Percentiles rank a stretch among this genome's conserved stretches.
Conservation (phyloP, 768 basidiomycete species). For the Kwoniella sp. region DNA sequence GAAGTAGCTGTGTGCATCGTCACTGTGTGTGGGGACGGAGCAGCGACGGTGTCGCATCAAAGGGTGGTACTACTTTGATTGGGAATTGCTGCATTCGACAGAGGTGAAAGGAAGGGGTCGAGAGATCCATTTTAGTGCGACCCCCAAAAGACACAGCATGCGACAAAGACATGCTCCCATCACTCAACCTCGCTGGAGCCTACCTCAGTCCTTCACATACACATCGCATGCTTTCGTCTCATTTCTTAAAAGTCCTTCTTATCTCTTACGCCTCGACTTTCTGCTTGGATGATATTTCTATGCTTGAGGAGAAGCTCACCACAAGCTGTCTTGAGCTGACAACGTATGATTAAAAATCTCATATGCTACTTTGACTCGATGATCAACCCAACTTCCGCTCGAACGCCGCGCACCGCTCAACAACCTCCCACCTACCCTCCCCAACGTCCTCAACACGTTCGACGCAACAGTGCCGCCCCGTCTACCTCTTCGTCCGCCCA, state of each 20-base stretch:
- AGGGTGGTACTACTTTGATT: neutral
- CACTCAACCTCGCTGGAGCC: neutral
- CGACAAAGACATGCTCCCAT: neutral
- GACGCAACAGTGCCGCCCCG: conserved; percentile 31
- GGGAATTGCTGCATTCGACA: neutral
- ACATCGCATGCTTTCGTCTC: neutral
- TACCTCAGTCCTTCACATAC: neutral
- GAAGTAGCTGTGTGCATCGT: neutral
- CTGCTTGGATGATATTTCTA: neutral
- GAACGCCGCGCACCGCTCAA: conserved; percentile 2
- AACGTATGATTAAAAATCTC: neutral
- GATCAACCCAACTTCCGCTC: neutral
- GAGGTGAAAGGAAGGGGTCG: neutral
- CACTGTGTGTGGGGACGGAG: neutral
- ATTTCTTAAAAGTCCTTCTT: too few relatives aligned
- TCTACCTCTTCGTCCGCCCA: conserved; percentile 34
- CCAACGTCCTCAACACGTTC: conserved; percentile 15
- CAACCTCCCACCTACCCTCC: conserved; percentile 17
- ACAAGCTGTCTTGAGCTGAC: neutral
- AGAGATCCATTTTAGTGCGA: neutral
- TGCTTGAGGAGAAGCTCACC: neutral
- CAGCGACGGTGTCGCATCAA: too few relatives aligned
- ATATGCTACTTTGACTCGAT: neutral
- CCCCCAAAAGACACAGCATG: neutral
- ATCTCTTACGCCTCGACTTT: too few relatives aligned